phyloP scores from a whole-genome alignment of 1,139 yeast genomes.

The Candida pseudoviswanathii region DNA sequence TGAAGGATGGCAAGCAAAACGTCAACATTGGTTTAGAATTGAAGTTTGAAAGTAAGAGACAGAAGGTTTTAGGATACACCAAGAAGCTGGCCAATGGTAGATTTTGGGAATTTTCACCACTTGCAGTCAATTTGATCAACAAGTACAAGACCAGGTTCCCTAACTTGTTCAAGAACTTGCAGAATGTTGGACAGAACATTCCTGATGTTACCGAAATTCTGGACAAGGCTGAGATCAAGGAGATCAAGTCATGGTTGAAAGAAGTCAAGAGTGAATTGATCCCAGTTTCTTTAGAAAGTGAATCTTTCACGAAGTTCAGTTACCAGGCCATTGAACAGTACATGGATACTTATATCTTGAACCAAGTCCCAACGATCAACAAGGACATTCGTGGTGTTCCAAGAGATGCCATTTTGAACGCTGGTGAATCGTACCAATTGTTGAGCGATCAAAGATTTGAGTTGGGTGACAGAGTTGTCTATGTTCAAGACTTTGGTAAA shows the following conservation, averaged over 20 bases:
- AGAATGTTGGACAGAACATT: conserved; percentile 20
- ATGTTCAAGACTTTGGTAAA: conserved; percentile 85
- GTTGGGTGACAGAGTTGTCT: conserved; percentile 88
- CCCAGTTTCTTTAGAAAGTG: conserved; percentile 76
- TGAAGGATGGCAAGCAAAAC: conserved; percentile 53
- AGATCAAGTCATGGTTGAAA: conserved; percentile 60
- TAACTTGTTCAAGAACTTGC: conserved; percentile 52
- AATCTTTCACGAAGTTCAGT: conserved; percentile 69
- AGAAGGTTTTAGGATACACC: conserved; percentile 87
- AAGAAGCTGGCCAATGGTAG: conserved; percentile 52
- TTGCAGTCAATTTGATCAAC: conserved; percentile 67
- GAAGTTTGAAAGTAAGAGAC: conserved; percentile 77
- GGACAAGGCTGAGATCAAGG: conserved; percentile 36
- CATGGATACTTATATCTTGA: conserved; percentile 50
- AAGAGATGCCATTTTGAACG: conserved; percentile 77
- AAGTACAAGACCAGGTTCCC: conserved; percentile 68
- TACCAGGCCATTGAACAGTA: conserved; percentile 68
- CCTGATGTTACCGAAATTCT: conserved; percentile 30
- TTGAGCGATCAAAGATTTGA: conserved; percentile 76
- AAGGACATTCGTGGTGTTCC: conserved; percentile 83
- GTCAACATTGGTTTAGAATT: conserved; percentile 83
- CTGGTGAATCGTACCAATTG: conserved; percentile 70
- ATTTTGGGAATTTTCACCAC: conserved; percentile 83
- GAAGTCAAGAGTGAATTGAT: conserved; percentile 56
- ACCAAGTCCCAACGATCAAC: conserved; percentile 43